Conservation (phyloP, 805 yeast species). For the Candida ipomoeae region DNA sequence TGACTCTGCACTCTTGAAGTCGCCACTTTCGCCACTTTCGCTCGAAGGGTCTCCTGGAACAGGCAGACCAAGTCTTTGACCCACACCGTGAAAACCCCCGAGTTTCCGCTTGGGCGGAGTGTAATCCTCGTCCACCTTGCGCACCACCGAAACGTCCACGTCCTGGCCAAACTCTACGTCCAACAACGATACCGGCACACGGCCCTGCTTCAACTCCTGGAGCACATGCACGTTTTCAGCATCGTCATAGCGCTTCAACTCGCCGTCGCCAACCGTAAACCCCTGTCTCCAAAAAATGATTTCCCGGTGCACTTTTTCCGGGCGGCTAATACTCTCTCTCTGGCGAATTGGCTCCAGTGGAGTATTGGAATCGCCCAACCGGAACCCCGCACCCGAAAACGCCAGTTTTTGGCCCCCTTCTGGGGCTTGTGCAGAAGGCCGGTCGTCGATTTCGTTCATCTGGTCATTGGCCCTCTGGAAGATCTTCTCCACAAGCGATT, state of each 20-base stretch:
- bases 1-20: slow-evolving; percentile 3
- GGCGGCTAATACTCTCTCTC: slow-evolving; percentile 20
- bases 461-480: slow-evolving; percentile 56
- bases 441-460: slow-evolving; percentile 35
- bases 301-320: slow-evolving; percentile 62
- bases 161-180: slow-evolving; percentile 87
- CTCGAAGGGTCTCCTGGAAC: slow-evolving; percentile 60
- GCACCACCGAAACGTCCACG: slow-evolving; percentile 84
- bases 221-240: slow-evolving; percentile 79
- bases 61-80: slow-evolving; percentile 86
- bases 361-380: slow-evolving; percentile 45
- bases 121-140: slow-evolving; percentile 78
- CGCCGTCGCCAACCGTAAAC: slow-evolving; percentile 91
- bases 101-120: slow-evolving; percentile 56
- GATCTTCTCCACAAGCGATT: slow-evolving; percentile 61
- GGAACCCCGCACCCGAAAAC: slow-evolving; percentile 51
- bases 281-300: slow-evolving; percentile 97
- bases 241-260: slow-evolving; percentile 81
- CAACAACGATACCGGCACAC: slow-evolving; percentile 82
- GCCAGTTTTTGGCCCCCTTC: slow-evolving; percentile 16
- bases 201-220: slow-evolving; percentile 77
- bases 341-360: slow-evolving; percentile 36
- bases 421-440: slow-evolving; percentile 27
- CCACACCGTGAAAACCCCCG: slow-evolving; percentile 74
- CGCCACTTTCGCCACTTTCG: too few relatives aligned